Percentiles rank a stretch among this genome's conserved stretches.
Conservation (phyloP, 306 rosid genomes). For the Spatholobus suberectus region DNA sequence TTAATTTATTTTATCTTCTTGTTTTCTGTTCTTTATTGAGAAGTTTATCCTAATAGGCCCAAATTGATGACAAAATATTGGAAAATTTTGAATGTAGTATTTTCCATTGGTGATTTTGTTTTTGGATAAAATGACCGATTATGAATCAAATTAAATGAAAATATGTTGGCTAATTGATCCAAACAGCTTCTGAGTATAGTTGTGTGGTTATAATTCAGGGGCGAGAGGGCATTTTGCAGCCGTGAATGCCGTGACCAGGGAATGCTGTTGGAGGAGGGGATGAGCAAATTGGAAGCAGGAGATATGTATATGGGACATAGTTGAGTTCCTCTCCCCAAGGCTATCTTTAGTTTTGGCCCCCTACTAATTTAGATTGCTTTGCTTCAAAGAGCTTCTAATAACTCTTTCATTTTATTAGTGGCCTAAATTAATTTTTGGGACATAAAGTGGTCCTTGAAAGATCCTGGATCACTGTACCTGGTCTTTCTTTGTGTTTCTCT, state of each 20-base stretch:
- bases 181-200: background rate
- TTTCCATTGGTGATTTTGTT: background rate
- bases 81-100: background rate
- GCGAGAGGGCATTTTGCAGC: slow-evolving; percentile 84
- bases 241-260: slow-evolving; percentile 64
- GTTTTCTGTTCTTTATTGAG: too few species aligned
- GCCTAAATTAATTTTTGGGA: background rate
- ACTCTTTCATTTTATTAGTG: background rate
- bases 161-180: background rate
- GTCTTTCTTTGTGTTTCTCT: background rate
- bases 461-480: slow-evolving; percentile 32
- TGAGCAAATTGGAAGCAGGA: slow-evolving; percentile 30
- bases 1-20: too few species aligned
- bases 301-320: slow-evolving; percentile 4
- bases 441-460: slow-evolving; percentile 13
- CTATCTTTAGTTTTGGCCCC: background rate
- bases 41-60: too few species aligned
- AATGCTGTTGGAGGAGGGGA: slow-evolving; percentile 56
- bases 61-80: background rate
- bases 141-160: background rate
- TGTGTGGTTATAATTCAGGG: slow-evolving; percentile 50
- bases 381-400: slow-evolving; percentile 17
- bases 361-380: background rate
- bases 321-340: background rate
- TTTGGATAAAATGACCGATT: background rate